Evolutionary conservation across 2,329 filamentous ascomycete species (phyloP), one percentile per base, ranked within the genome.

Genomic region (Pseudocercospora ulei): DNA sequence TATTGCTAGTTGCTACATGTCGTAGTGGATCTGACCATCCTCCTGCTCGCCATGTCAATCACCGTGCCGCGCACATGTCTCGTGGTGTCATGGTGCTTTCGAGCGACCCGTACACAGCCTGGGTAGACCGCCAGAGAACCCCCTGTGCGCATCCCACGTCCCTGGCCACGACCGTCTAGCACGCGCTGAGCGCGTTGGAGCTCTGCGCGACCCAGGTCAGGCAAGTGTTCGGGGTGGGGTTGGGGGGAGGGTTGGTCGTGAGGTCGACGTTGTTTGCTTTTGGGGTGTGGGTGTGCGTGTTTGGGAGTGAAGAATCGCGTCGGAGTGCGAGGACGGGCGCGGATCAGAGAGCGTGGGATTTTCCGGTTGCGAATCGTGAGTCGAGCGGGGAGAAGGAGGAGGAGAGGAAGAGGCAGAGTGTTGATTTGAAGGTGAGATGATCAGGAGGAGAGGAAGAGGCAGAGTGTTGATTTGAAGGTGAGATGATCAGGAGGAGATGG

Each of bases 201-300:
- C 69, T 73, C 54, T 90, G 87, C 62, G 69, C 69, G 33, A n/a
- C n/a, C n/a, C 72, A 76, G 57, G 83, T 77, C 62, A 68, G 69
- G n/a, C 62, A 65, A 37, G 58, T 65, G 1, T 66, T 67, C 4
- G 70, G 76, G 52, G 65, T 71, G 7, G 72, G 70, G 0, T 56
- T 78, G 55, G 62, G 71, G 1, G 57, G 82, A 3, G 80, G 76
- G 0, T 70, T 75, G 47, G 51, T 71, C 1, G 75, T 70, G 12
- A 78, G 70, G 48, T 66, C 68, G 5, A 50, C 64, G 22, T 62
- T 87, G 43, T 75, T 74, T 1, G 66, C 68, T 2, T 64, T 81
- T 28, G 83, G 77, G 1, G 54, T 78, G 13, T 84, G 79, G 78
- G 76, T 70, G 49, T 57, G 74, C 36, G 50, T 78, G 43, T 78